Percentiles rank a stretch among this genome's conserved stretches.
phyloP scores from a whole-genome alignment of 306 rosid species.

The Chamaecrista fasciculata region DNA sequence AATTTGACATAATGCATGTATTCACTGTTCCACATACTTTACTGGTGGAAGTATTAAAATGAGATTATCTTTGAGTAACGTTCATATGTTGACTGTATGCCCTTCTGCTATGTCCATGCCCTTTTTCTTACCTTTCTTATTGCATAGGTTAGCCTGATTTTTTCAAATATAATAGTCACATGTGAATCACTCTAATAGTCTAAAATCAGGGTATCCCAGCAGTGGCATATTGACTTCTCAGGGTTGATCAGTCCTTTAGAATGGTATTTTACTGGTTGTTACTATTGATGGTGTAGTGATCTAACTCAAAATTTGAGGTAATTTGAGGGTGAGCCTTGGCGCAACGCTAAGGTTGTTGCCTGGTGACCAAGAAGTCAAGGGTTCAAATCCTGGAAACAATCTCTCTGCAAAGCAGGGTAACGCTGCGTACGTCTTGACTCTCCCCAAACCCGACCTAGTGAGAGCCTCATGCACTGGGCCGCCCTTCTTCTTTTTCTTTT shows the following conservation, averaged over 20 bases:
- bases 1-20: neutral
- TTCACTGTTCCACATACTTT: neutral
- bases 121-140: neutral
- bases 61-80: neutral
- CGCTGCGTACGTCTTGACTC: too few relatives aligned
- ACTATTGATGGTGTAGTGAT: neutral
- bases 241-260: neutral
- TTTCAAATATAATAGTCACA: neutral
- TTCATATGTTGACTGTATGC: constrained; percentile 1
- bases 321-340: too few relatives aligned
- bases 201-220: neutral
- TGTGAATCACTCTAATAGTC: neutral
- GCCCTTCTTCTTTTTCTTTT: too few relatives aligned
- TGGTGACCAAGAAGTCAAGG: too few relatives aligned
- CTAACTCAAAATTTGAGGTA: neutral
- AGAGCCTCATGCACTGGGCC: too few relatives aligned
- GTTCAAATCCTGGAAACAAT: too few relatives aligned
- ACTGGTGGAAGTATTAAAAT: constrained; percentile 1
- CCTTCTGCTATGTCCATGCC: neutral
- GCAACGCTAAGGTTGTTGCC: too few relatives aligned
- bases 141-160: constrained; percentile 10
- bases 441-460: too few relatives aligned
- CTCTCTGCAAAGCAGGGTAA: too few relatives aligned
- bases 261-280: constrained; percentile 4
- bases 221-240: neutral